Conservation (phyloP, 148 eudicot species). For the Rhododendron kiyosumense region DNA sequence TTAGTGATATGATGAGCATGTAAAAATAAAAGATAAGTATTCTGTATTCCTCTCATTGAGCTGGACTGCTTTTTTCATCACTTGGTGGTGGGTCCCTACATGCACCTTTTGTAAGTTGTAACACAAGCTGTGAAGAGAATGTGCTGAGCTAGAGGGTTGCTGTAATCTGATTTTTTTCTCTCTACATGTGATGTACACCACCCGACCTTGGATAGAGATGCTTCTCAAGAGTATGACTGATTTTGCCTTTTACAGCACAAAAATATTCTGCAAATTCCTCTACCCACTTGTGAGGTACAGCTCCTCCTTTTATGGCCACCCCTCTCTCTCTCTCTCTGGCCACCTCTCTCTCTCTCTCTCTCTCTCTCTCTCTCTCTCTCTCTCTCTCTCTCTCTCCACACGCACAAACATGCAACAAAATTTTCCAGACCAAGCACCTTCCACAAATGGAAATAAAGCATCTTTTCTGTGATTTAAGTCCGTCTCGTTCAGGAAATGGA, state of each 20-base stretch:
- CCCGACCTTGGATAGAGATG: background rate
- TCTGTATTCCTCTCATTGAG: background rate
- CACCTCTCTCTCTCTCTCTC: constrained; percentile 1
- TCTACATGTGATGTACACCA: background rate
- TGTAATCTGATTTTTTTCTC: background rate
- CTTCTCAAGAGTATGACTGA: constrained; percentile 1
- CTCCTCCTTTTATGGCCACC: background rate
- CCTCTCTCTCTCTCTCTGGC: background rate
- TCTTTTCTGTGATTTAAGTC: background rate
- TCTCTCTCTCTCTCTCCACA: background rate
- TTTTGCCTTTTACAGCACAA: background rate
- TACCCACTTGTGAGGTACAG: constrained; percentile 5
- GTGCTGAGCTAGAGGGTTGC: background rate
- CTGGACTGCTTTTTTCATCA: background rate
- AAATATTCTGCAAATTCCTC: constrained; percentile 12
- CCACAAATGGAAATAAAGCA: constrained; percentile 8
- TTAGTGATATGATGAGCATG: background rate
- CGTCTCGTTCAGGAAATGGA: background rate
- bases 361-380: background rate
- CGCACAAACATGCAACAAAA: background rate
- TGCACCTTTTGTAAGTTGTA: background rate
- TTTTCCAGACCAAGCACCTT: background rate
- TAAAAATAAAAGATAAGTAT: background rate
- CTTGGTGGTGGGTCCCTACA: background rate
- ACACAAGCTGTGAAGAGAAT: constrained; percentile 1